A percentile compares a stretch with the other conserved stretches of the same genome.
Evolutionary conservation across 768 basidiomycete species (phyloP).

Genomic region (Coprinellus micaceus): DNA sequence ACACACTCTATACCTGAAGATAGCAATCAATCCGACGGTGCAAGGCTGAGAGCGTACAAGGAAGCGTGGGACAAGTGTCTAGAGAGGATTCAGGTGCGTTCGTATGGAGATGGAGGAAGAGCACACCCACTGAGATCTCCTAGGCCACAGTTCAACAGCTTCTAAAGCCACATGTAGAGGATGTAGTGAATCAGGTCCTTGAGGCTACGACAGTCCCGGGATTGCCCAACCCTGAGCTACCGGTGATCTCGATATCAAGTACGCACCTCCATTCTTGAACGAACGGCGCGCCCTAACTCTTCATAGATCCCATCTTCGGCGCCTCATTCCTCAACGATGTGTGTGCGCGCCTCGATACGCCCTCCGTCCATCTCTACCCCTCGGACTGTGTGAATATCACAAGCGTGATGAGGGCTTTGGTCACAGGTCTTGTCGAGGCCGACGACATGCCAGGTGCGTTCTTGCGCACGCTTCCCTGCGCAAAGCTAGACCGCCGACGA

Average conservation of each 20-base stretch:
- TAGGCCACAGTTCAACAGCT: no score
- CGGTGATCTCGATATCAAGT: conserved; percentile 58
- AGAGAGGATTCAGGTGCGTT: no score
- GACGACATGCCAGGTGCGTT: conserved; percentile 23
- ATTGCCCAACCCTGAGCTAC: conserved; percentile 28
- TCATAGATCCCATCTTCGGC: conserved; percentile 41
- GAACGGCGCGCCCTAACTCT: not conserved
- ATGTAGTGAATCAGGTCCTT: no score
- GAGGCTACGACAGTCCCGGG: not conserved
- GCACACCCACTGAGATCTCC: no score
- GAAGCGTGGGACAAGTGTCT: no score
- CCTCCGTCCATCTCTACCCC: conserved; percentile 48
- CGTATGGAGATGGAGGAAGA: no score
- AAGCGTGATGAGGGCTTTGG: conserved; percentile 51
- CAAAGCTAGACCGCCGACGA: not conserved
- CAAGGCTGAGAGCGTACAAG: no score
- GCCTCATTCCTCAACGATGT: conserved; percentile 46
- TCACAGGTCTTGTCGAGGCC: conserved; percentile 49
- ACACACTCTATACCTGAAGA: no score
- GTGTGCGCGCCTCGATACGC: conserved; percentile 30
- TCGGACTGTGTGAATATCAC: conserved; percentile 52
- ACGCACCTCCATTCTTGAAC: conserved; percentile 13
- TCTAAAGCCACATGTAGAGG: no score
- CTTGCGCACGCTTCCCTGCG: not conserved
- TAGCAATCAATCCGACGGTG: no score